Base-by-base conservation (phyloP, 108 stramenopile genomes). In the Heterococcus sp. region DNA sequence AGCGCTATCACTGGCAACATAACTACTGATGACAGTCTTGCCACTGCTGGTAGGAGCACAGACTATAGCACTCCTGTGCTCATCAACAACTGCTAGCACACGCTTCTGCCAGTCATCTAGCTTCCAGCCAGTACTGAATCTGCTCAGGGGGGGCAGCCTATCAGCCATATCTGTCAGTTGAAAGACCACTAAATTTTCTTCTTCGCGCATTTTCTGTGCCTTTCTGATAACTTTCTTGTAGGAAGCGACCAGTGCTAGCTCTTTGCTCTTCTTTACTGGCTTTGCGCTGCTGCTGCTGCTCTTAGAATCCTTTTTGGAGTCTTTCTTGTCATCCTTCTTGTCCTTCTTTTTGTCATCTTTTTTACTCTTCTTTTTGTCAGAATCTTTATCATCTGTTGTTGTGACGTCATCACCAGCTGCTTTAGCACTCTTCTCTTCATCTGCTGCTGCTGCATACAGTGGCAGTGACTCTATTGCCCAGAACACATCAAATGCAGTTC, bases 31-130 rank as follows among this genome's bases (percentile, higher is more conserved):
- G 74, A 98, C 92, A 71, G 98, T 98, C 92, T 98, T 98, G 37
- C 98, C 98, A 27, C 94, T 95, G 0, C 95, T 96, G 31, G 98
- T 98, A 1, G 98, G 98, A 21, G 98, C 98, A 83, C 95, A 95
- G 66, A 98, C 95, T 67, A 98, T 94, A 71, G 95, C 96, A 33
- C 94, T 94, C 79, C 89, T 84, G 35, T 91, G 89, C 33, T 92
- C 76, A 87, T 98, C 96, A 74, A 98, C 96, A 37, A 93, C 92
- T 39, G 87, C 74, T 14, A 98, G 87, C 46, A 98, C 93, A 63
- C 89, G 89, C 86, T 94, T 96, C 92, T 98, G 98, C 98, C 98
- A 98, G 78, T 88, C 87, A 80, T 98, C 98, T 64, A 98, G 90
- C 82, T 92, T 87, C 83, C 95, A 94, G 32, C 92, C 90, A 65